Conservation (phyloP, 805 yeast species). For the Cyberlindnera xylosilytica region DNA sequence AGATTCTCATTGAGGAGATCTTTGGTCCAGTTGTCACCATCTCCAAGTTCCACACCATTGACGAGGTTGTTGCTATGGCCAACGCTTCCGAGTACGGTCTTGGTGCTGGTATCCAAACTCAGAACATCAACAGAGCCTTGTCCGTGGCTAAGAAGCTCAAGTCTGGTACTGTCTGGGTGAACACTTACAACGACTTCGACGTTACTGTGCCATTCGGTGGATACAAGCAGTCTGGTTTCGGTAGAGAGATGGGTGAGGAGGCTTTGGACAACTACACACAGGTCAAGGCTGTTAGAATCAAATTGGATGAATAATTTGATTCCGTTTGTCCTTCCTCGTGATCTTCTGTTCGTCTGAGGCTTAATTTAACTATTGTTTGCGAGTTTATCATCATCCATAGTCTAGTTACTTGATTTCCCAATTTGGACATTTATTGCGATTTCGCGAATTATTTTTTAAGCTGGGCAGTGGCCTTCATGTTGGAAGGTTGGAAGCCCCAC, state of each 20-base stretch:
- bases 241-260: conserved; percentile 83
- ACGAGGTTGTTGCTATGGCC: conserved; percentile 64
- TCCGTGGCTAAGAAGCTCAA: conserved; percentile 61
- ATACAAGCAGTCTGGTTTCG: conserved; percentile 75
- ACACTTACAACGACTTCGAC: conserved; percentile 78
- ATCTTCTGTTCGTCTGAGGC: too few species aligned
- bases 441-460: too few species aligned
- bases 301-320: conserved; percentile 21
- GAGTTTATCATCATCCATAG: too few species aligned
- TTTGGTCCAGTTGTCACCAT: conserved; percentile 79
- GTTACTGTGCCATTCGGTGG: conserved; percentile 80
- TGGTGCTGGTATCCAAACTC: conserved; percentile 79
- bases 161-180: conserved; percentile 79
- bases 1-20: conserved; percentile 68
- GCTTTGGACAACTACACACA: conserved; percentile 76
- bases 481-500: too few species aligned
- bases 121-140: conserved; percentile 56
- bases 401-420: too few species aligned
- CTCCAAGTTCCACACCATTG: conserved; percentile 62
- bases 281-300: conserved; percentile 69
- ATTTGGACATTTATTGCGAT: too few species aligned
- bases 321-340: neutral
- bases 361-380: too few species aligned
- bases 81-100: conserved; percentile 73
- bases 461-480: too few species aligned